These are phyloP conservation scores for Schrenkiella parvula DNA, from an alignment of 345 rosid genomes.

Conservation along the genomic window DNA sequence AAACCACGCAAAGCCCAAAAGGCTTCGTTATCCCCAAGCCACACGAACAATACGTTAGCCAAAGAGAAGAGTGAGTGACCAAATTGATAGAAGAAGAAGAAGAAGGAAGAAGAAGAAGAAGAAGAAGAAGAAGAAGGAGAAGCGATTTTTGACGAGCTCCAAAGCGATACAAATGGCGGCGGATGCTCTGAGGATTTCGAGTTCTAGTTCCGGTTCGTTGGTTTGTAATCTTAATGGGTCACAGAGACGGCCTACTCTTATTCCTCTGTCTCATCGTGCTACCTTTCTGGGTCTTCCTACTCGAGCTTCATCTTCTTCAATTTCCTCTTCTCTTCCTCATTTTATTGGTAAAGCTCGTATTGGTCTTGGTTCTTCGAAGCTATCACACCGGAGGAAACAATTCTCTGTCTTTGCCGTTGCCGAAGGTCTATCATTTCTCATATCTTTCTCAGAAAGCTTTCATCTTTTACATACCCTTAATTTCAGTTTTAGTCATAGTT, in stretches of 20 bases:
- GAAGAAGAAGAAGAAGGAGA: neutral
- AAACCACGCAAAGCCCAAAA: constrained; percentile 26
- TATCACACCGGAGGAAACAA: constrained; percentile 39
- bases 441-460: neutral
- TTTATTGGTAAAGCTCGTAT: constrained; percentile 51
- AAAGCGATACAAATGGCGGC: constrained; percentile 54
- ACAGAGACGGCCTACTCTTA: constrained; percentile 43
- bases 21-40: constrained; percentile 35
- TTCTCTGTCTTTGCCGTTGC: constrained; percentile 80
- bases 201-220: constrained; percentile 39
- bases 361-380: constrained; percentile 35
- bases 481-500: neutral
- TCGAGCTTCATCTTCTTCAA: constrained; percentile 40
- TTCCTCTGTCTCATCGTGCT: constrained; percentile 37
- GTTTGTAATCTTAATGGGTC: constrained; percentile 60
- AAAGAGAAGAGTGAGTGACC: neutral
- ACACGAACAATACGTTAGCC: constrained; percentile 6
- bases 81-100: neutral
- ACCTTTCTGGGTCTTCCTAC: constrained; percentile 51
- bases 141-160: neutral
- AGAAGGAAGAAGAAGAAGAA: neutral
- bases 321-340: constrained; percentile 49
- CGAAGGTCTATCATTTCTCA: constrained; percentile 40
- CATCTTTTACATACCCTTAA: neutral
- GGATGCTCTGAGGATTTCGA: constrained; percentile 55